A percentile compares a stretch with the other conserved stretches of the same genome.
Evolutionary conservation across 1,139 yeast species (phyloP).

Genomic region (Neolecta irregularis): DNA sequence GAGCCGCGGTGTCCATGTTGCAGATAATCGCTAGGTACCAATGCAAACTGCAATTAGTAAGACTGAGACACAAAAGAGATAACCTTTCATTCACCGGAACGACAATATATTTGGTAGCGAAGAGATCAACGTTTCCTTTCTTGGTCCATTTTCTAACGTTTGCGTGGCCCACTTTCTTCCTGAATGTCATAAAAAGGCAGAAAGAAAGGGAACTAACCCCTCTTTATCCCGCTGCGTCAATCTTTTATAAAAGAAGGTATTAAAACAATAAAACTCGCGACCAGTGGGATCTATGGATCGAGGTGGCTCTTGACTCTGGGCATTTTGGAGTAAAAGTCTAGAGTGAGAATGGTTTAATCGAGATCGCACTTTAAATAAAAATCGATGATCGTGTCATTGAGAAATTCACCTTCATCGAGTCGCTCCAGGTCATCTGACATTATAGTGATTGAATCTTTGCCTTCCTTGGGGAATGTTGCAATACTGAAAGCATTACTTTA

Average conservation of each 20-base stretch:
- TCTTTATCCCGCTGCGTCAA: constrained; percentile 26
- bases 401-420: constrained; percentile 25
- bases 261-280: constrained; percentile 46
- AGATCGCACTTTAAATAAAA: constrained; percentile 25
- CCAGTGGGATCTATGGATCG: constrained; percentile 4
- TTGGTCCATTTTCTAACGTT: constrained; percentile 70
- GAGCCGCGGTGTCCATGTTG: constrained; percentile 23
- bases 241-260: constrained; percentile 71
- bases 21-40: constrained; percentile 76
- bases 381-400: constrained; percentile 30
- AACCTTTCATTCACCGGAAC: constrained; percentile 63
- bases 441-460: constrained; percentile 21
- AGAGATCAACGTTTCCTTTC: constrained; percentile 39
- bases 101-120: constrained; percentile 44
- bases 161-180: constrained; percentile 32
- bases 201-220: constrained; percentile 11
- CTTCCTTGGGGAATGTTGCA: constrained; percentile 16
- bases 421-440: constrained; percentile 23
- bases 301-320: constrained; percentile 4
- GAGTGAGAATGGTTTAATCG: constrained; percentile 5
- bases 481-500: no score
- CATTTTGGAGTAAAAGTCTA: constrained; percentile 10
- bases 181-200: not conserved
- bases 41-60: constrained; percentile 29
- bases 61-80: not conserved